phyloP scores from a whole-genome alignment of 1,284 basidiomycete genomes.

The Sphagnurus paluster region DNA sequence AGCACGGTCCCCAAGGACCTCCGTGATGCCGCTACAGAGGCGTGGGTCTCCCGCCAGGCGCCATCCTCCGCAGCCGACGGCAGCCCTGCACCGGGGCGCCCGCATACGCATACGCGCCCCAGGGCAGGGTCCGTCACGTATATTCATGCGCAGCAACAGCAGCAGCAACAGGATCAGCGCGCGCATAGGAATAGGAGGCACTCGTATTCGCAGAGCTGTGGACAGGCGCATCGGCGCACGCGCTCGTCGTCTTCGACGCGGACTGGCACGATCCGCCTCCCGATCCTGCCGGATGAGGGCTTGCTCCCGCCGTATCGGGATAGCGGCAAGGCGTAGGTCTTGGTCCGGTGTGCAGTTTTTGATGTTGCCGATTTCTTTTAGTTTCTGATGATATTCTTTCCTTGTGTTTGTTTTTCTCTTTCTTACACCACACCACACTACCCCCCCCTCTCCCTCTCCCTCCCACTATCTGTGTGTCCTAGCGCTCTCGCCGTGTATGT shows the following conservation, averaged over 20 bases:
- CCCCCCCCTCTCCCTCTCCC: not conserved
- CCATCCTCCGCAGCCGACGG: constrained; percentile 11
- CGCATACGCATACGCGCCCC: constrained; percentile 16
- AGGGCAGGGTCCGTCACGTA: constrained; percentile 16
- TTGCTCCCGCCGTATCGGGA: constrained; percentile 35
- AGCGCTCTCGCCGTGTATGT: too few species aligned
- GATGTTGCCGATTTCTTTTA: not conserved
- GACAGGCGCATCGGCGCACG: constrained; percentile 24
- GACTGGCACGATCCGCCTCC: constrained; percentile 44
- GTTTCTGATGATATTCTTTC: not conserved
- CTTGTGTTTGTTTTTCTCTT: constrained; percentile 2
- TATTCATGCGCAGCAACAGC: constrained; percentile 12
- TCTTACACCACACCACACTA: not conserved
- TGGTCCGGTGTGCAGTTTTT: not conserved
- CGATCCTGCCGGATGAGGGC: constrained; percentile 43
- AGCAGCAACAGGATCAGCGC: constrained; percentile 20
- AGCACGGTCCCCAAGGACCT: constrained; percentile 50
- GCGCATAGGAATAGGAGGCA: constrained; percentile 30
- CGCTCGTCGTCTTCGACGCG: constrained; percentile 30
- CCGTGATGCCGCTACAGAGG: constrained; percentile 60
- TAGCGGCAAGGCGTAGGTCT: constrained; percentile 14
- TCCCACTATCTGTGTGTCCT: not conserved
- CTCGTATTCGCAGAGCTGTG: too few species aligned
- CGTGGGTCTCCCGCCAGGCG: constrained; percentile 50
- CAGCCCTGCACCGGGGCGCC: too few species aligned